Evolutionary conservation across 805 yeast genomes (phyloP).

Genomic region (Saturnispora kantuleensis): DNA sequence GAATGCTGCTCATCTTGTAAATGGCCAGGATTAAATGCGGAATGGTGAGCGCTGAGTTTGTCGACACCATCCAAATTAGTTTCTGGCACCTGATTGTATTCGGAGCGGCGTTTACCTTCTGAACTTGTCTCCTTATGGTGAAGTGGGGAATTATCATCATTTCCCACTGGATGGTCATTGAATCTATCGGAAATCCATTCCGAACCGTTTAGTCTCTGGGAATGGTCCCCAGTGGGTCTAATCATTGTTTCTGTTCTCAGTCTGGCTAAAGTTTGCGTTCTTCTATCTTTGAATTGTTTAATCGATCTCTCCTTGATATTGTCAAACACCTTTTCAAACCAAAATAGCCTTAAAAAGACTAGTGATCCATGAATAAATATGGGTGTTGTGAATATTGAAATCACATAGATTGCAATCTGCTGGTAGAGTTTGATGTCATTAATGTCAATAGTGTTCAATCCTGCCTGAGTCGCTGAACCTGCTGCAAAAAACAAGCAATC

Average conservation of each 20-base stretch:
- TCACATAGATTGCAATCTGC: conserved; percentile 60
- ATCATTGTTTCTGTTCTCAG: conserved; percentile 24
- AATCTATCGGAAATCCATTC: conserved; percentile 22
- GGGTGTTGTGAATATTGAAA: conserved; percentile 69
- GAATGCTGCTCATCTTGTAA: no score
- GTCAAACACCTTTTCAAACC: conserved; percentile 85
- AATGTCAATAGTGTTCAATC: conserved; percentile 69
- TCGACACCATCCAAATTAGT: no score
- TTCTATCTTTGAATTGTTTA: conserved; percentile 68
- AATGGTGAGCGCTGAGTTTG: no score
- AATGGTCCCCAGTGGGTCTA: conserved; percentile 8
- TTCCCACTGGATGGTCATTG: conserved; percentile 4
- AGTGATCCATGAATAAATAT: conserved; percentile 76
- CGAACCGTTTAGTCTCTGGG: conserved; percentile 23
- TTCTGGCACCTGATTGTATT: no score
- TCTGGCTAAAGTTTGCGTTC: conserved; percentile 64
- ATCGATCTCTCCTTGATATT: conserved; percentile 73
- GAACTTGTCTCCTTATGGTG: no score
- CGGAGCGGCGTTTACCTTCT: no score
- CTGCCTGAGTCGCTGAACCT: conserved; percentile 85
- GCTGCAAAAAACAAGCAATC: conserved; percentile 71
- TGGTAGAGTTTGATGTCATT: conserved; percentile 64
- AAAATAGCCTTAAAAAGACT: conserved; percentile 68
- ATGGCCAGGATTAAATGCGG: no score
- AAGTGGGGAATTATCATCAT: conserved; percentile 3